Evolutionary conservation across 2,329 filamentous ascomycete species (phyloP), one percentile per base, ranked within the genome.

Genomic region (Tolypocladium tundrense): DNA sequence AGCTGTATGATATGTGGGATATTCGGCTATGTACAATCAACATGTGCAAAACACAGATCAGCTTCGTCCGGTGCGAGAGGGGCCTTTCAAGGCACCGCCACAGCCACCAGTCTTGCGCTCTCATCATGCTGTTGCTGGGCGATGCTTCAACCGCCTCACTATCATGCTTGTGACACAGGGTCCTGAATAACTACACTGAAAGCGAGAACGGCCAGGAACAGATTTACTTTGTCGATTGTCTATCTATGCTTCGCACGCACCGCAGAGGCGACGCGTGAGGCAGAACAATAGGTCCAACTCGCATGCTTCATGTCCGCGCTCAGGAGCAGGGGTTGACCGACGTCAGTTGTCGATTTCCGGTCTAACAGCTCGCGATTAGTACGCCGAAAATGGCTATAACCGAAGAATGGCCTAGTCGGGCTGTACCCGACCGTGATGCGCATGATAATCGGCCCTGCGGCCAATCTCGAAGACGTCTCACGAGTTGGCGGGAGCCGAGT

Each of bases 1-100:
- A 39, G 42, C 48, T 70, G 69, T 72, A 70, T 65, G 65, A 72
- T 71, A 66, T 21, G 31, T 35, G 48, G 19, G 19, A 51, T 51
- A 35, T 19, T 21, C 16, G 19, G 31, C 16, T 35, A n/a, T 35
- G 48, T n/a, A 7, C 19, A 33, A 51, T 35, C 31, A 51, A 35
- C 48, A 35, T 50, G 31, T 11, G 48, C 48, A 35, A 51, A 19
- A 35, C 16, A 19, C 24, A 19, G 7, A 33, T 50, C 9, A 6
- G 9, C 48, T 35, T 35, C 27, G 13, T 13, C 10, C 31, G 8
- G 6, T 9, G 31, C 16, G 31, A 11, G 48, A 7, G 19, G 5
- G 21, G 1, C 5, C 24, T 31, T 31, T 31, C 14, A 13, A 19
- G 45, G 3, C 27, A 19, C 24, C 4, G 24, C 24, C 14, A 19